These are phyloP conservation scores for Linum usitatissimum DNA, from an alignment of 345 rosid species.

Conservation along the genomic window DNA sequence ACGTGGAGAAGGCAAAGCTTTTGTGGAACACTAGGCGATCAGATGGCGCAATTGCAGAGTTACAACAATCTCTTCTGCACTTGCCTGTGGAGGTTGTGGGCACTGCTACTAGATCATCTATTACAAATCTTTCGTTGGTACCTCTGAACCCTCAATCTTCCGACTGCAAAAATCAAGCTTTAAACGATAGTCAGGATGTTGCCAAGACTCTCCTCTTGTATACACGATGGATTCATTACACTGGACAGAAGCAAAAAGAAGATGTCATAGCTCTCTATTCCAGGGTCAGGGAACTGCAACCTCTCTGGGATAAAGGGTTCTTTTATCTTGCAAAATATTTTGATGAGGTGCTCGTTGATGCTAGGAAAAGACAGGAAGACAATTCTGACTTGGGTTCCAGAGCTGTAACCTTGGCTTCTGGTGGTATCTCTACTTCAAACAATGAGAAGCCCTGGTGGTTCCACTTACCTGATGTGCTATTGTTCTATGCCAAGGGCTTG, in stretches of 20 bases:
- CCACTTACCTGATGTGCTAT: conserved; percentile 59
- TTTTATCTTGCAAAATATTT: conserved; percentile 91
- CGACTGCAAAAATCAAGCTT: conserved; percentile 41
- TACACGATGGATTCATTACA: conserved; percentile 84
- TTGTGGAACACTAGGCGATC: conserved; percentile 83
- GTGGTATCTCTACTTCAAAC: conserved; percentile 22
- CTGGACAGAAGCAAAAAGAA: conserved; percentile 92
- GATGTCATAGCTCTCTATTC: conserved; percentile 80
- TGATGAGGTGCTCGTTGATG: conserved; percentile 87
- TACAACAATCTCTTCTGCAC: conserved; percentile 82
- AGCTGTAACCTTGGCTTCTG: conserved; percentile 33
- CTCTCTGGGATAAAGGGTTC: conserved; percentile 87
- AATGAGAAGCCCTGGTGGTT: conserved; percentile 72
- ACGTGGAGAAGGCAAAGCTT: conserved; percentile 93
- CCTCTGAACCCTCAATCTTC: conserved; percentile 52
- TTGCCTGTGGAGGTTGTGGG: conserved; percentile 81
- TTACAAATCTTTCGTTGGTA: conserved; percentile 65
- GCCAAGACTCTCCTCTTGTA: conserved; percentile 93
- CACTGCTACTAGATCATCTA: conserved; percentile 51
- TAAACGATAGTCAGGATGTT: conserved; percentile 51
- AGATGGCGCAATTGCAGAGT: conserved; percentile 82
- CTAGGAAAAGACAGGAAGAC: conserved; percentile 87
- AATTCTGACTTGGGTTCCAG: conserved; percentile 39
- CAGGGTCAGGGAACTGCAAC: conserved; percentile 79
- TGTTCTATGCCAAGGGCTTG: conserved; percentile 88